phyloP scores from a whole-genome alignment of 2,329 filamentous ascomycete genomes.

The Pestalotiopsis sp. region DNA sequence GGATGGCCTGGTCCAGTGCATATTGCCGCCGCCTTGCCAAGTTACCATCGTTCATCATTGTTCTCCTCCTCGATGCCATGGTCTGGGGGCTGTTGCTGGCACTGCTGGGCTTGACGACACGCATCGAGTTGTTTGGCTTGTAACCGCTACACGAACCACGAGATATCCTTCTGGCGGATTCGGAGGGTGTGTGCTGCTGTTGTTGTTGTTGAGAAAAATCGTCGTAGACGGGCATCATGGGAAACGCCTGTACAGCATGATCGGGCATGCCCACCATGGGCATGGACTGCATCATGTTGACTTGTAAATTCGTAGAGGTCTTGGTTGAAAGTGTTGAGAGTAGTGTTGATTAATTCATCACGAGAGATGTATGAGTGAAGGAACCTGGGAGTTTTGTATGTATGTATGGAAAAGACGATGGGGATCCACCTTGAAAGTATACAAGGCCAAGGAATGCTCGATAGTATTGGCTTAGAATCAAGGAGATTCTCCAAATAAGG shows the following conservation, averaged over 20 bases:
- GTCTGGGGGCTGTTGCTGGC: slow-evolving; percentile 69
- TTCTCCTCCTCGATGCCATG: slow-evolving; percentile 54
- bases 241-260: slow-evolving; percentile 32
- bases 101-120: slow-evolving; percentile 66
- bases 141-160: slow-evolving; percentile 49
- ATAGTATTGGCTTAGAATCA: slow-evolving; percentile 24
- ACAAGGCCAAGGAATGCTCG: slow-evolving; percentile 26
- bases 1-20: slow-evolving; percentile 43
- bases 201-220: slow-evolving; percentile 56
- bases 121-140: slow-evolving; percentile 53
- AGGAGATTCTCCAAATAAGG: slow-evolving; percentile 28
- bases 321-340: slow-evolving; percentile 11
- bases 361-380: neutral
- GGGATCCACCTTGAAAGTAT: slow-evolving; percentile 11
- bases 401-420: neutral
- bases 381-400: slow-evolving; percentile 3
- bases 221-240: slow-evolving; percentile 48
- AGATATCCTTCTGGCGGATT: slow-evolving; percentile 49
- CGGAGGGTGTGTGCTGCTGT: slow-evolving; percentile 36
- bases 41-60: slow-evolving; percentile 53
- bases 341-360: neutral
- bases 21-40: slow-evolving; percentile 49
- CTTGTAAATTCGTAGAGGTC: slow-evolving; percentile 2
- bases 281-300: slow-evolving; percentile 36
- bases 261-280: slow-evolving; percentile 34